Evolutionary conservation across 1,284 basidiomycete species (phyloP).

Genomic region (Cryptococcus sp.): DNA sequence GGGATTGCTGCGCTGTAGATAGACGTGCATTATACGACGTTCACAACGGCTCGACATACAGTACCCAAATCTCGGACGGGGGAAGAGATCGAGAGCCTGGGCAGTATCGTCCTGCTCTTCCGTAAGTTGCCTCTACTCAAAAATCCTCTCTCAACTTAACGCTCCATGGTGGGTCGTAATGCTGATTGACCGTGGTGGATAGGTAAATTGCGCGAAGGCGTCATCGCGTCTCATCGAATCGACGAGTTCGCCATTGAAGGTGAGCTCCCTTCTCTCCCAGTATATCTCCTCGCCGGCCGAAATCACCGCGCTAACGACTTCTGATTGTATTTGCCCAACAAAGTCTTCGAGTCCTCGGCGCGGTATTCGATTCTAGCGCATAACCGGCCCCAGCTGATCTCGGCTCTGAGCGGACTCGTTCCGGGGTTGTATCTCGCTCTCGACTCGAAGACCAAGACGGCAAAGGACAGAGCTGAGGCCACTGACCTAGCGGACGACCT

Average conservation of each 20-base stretch:
- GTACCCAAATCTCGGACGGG: conserved; percentile 16
- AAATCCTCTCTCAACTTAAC: too few relatives aligned
- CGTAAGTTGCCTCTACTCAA: conserved; percentile 29
- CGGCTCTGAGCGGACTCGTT: conserved; percentile 45
- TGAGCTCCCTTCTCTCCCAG: conserved; percentile 13
- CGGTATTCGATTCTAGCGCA: conserved; percentile 41
- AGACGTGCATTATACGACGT: conserved; percentile 34
- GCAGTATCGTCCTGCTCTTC: conserved; percentile 46
- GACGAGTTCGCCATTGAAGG: conserved; percentile 51
- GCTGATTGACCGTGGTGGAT: not conserved
- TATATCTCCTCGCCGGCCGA: not conserved
- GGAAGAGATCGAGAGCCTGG: conserved; percentile 41
- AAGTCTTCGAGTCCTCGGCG: conserved; percentile 50
- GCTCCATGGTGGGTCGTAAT: not conserved
- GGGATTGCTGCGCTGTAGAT: conserved; percentile 20
- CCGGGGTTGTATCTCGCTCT: conserved; percentile 41
- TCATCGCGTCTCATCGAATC: conserved; percentile 44
- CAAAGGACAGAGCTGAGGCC: not conserved
- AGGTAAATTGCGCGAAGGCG: conserved; percentile 53
- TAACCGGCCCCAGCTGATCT: conserved; percentile 42
- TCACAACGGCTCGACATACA: conserved; percentile 17
- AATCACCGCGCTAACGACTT: not conserved
- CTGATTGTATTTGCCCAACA: not conserved
- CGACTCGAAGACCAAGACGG: conserved; percentile 8
- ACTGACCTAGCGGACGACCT: not conserved